phyloP scores from a whole-genome alignment of 306 rosid genomes.

The Cicer cuneatum region DNA sequence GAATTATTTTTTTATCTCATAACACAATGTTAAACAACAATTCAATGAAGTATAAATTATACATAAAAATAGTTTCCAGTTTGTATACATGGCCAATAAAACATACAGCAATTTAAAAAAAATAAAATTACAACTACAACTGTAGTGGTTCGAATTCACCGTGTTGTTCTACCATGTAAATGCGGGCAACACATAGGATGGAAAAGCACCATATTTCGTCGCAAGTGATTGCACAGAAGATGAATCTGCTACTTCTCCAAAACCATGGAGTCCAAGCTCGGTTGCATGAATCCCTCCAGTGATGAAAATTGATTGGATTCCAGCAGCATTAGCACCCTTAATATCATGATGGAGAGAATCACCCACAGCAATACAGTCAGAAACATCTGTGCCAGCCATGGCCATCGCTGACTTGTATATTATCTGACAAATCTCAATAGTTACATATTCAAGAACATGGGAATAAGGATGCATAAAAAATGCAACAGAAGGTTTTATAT shows the following conservation, averaged over 20 bases:
- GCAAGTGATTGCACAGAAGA: conserved; percentile 71
- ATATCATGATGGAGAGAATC: conserved; percentile 97
- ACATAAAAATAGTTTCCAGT: not conserved
- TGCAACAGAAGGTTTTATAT: conserved; percentile 27
- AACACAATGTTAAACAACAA: too few species aligned
- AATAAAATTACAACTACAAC: not conserved
- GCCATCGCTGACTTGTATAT: conserved; percentile 83
- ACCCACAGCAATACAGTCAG: conserved; percentile 80
- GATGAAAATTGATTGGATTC: conserved; percentile 68
- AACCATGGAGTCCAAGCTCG: conserved; percentile 72
- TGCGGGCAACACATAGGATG: conserved; percentile 77
- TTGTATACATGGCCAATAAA: not conserved
- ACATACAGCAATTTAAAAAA: not conserved
- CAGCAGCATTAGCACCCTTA: conserved; percentile 88
- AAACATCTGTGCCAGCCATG: conserved; percentile 67
- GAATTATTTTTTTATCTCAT: too few species aligned
- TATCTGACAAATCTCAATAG: conserved; percentile 56
- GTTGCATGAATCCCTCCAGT: conserved; percentile 86
- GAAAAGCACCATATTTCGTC: conserved; percentile 68
- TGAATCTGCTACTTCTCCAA: conserved; percentile 64
- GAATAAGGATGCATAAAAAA: conserved; percentile 24
- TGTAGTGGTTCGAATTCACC: conserved; percentile 28
- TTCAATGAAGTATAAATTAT: too few species aligned
- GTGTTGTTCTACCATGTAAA: conserved; percentile 70
- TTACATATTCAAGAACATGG: conserved; percentile 35